phyloP scores from a whole-genome alignment of 257 asterid genomes.

The Solanum piurae region DNA sequence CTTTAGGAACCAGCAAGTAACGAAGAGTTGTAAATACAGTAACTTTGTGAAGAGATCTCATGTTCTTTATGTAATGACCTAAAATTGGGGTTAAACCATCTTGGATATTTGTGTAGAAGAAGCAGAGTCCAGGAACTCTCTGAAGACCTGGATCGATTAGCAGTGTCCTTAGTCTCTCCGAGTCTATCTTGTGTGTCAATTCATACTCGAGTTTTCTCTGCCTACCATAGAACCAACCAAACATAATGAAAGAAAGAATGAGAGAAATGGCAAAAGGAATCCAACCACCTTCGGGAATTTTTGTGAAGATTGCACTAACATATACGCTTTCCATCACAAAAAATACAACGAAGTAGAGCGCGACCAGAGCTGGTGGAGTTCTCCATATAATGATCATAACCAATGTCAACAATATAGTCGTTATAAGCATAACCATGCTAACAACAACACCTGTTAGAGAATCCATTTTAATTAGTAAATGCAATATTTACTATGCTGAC shows the following conservation, averaged over 20 bases:
- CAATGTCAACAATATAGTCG: slow-evolving; percentile 29
- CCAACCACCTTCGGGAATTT: slow-evolving; percentile 81
- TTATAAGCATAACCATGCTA: slow-evolving; percentile 72
- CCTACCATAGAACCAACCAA: slow-evolving; percentile 59
- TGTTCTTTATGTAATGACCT: slow-evolving; percentile 43
- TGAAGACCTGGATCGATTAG: slow-evolving; percentile 14
- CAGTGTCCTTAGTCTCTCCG: slow-evolving; percentile 22
- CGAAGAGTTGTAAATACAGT: slow-evolving; percentile 45
- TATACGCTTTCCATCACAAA: slow-evolving; percentile 40
- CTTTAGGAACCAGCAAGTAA: slow-evolving; percentile 35
- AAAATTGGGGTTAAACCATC: slow-evolving; percentile 67
- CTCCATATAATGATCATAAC: slow-evolving; percentile 31
- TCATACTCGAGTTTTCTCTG: slow-evolving; percentile 41
- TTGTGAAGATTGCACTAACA: slow-evolving; percentile 49
- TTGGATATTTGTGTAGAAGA: slow-evolving; percentile 54
- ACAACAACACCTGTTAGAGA: slow-evolving; percentile 44
- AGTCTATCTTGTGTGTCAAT: slow-evolving; percentile 35
- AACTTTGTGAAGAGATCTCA: slow-evolving; percentile 38
- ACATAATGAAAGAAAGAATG: slow-evolving; percentile 38
- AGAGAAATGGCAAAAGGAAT: slow-evolving; percentile 60
- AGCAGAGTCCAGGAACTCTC: slow-evolving; percentile 47
- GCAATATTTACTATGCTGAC: background rate
- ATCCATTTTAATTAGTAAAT: background rate
- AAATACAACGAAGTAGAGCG: slow-evolving; percentile 40
- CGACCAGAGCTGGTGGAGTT: slow-evolving; percentile 18